These are phyloP conservation scores for Globisporangium paroecandrum DNA, from an alignment of 352 stramenopile genomes.

Conservation along the genomic window DNA sequence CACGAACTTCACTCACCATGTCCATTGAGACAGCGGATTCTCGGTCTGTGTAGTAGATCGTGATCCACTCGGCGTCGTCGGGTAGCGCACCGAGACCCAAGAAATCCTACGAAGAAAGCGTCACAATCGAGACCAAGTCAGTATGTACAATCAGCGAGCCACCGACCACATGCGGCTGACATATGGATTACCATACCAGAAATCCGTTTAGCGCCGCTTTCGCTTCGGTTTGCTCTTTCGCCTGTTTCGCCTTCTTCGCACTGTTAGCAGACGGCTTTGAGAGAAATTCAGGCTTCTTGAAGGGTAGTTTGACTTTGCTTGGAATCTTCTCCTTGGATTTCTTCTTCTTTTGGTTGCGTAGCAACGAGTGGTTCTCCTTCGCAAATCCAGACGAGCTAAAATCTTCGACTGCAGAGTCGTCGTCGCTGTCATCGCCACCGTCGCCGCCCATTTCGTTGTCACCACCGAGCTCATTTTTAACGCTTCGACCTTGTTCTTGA, in stretches of 20 bases:
- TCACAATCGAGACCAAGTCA: background rate
- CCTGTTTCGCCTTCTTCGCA: conserved; percentile 26
- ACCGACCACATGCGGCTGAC: background rate
- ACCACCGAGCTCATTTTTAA: background rate
- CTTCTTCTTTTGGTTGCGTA: conserved; percentile 28
- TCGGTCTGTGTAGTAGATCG: conserved; percentile 73
- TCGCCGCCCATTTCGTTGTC: background rate
- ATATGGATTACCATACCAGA: conserved; percentile 25
- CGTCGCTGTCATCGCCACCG: background rate
- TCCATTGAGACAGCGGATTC: conserved; percentile 58
- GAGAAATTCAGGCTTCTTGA: conserved; percentile 25
- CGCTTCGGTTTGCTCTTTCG: conserved; percentile 53
- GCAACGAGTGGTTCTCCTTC: conserved; percentile 42
- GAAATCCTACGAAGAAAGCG: conserved; percentile 39
- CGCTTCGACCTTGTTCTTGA: background rate
- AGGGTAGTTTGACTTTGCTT: conserved; percentile 17
- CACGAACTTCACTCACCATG: conserved; percentile 32
- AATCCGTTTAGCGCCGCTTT: conserved; percentile 60
- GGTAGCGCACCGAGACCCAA: conserved; percentile 69
- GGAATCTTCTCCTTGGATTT: conserved; percentile 11
- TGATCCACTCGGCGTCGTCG: conserved; percentile 73
- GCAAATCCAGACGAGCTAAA: conserved; percentile 9
- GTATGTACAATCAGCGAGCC: background rate
- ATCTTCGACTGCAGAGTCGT: conserved; percentile 20
- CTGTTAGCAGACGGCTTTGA: conserved; percentile 22